These are phyloP conservation scores for Penicillium daleae DNA, from an alignment of 495 filamentous ascomycete species.

Conservation along the genomic window DNA sequence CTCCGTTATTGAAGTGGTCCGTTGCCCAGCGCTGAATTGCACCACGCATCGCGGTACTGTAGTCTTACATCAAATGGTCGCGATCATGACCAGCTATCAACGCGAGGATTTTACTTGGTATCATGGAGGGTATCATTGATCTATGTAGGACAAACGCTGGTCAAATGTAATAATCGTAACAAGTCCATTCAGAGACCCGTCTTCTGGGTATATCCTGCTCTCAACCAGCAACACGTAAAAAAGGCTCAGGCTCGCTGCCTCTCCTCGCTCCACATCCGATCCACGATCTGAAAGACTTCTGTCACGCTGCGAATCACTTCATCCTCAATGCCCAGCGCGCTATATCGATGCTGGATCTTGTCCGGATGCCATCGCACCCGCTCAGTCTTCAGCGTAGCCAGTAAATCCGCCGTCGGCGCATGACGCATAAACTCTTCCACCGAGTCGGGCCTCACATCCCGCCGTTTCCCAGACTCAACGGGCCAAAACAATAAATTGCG, in stretches of 20 bases:
- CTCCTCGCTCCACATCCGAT: slow-evolving; percentile 73
- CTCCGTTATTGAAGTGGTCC: background rate
- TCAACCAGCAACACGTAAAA: background rate
- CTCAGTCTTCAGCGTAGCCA: slow-evolving; percentile 75
- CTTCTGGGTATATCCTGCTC: background rate
- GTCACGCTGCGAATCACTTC: slow-evolving; percentile 78
- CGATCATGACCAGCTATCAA: too few relatives aligned
- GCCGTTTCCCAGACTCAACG: slow-evolving; percentile 61
- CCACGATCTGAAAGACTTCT: slow-evolving; percentile 88
- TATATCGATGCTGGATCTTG: slow-evolving; percentile 91
- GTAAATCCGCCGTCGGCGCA: slow-evolving; percentile 50
- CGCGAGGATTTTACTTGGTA: too few relatives aligned
- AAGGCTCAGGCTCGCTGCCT: slow-evolving; percentile 31
- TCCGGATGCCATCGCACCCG: slow-evolving; percentile 96
- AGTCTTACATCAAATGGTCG: too few relatives aligned
- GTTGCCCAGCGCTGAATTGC: too few relatives aligned
- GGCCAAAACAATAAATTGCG: slow-evolving; percentile 77
- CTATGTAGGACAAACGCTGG: background rate
- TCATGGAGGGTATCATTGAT: slow-evolving; percentile 1
- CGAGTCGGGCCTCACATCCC: slow-evolving; percentile 63
- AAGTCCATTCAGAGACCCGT: background rate
- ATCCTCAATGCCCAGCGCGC: slow-evolving; percentile 65
- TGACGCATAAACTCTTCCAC: slow-evolving; percentile 66
- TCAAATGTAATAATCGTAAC: background rate
- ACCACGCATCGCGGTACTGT: too few relatives aligned